phyloP scores from a whole-genome alignment of 345 rosid genomes.

The Eucalyptus regnans region DNA sequence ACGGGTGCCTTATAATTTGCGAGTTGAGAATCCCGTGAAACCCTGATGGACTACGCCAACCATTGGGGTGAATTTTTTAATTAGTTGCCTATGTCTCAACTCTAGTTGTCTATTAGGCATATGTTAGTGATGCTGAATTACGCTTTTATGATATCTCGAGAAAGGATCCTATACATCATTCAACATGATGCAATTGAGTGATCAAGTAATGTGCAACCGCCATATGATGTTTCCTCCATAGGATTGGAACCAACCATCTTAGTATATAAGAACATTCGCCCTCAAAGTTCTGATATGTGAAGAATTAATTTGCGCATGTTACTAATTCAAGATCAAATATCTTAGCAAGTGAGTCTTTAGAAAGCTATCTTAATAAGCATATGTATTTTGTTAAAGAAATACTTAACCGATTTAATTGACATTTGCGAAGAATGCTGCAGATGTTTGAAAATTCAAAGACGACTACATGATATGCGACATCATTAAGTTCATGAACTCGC shows the following conservation, averaged over 20 bases:
- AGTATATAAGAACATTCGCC: neutral
- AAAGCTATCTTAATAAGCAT: neutral
- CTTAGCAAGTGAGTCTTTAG: neutral
- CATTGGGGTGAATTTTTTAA: neutral
- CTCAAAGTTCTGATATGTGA: neutral
- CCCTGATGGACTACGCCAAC: neutral
- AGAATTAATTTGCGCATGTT: neutral
- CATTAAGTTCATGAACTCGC: neutral
- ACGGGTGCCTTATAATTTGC: neutral
- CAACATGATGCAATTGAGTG: neutral
- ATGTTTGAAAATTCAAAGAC: neutral
- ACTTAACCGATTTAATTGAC: neutral
- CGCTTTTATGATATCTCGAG: neutral
- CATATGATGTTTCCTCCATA: neutral
- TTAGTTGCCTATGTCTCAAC: neutral
- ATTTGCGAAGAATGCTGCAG: neutral
- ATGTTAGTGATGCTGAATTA: neutral
- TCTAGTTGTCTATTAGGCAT: neutral
- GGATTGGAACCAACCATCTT: neutral
- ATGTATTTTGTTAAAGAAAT: neutral
- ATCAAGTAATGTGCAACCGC: accelerated
- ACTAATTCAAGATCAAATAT: neutral
- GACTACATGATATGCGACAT: neutral
- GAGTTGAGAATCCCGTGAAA: neutral
- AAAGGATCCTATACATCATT: neutral